A percentile compares a stretch with the other conserved stretches of the same genome.
These are phyloP conservation scores for Mycosphaerella arachidis DNA, from an alignment of 2,329 filamentous ascomycete genomes.

Conservation along the genomic window DNA sequence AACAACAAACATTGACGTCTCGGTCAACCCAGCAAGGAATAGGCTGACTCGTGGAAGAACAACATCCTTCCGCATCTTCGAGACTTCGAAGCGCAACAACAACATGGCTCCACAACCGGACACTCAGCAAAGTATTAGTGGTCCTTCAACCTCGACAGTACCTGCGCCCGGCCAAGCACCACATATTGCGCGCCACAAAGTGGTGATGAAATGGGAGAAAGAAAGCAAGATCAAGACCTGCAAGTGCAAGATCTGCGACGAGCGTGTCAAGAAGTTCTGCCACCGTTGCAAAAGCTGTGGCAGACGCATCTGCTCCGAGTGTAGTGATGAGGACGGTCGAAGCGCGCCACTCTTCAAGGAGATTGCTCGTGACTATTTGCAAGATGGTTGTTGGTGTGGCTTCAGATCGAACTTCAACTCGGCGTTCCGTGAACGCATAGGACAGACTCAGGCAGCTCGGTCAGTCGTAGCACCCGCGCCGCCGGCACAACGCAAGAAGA, in stretches of 20 bases:
- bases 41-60: background rate
- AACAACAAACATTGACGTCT: background rate
- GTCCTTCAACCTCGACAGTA: background rate
- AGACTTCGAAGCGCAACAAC: background rate
- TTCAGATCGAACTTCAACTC: constrained; percentile 6
- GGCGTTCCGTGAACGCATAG: constrained; percentile 1
- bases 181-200: background rate
- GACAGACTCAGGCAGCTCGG: background rate
- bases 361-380: constrained; percentile 11
- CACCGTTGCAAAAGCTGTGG: constrained; percentile 16
- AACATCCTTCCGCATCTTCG: background rate
- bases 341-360: constrained; percentile 4
- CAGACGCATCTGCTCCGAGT: constrained; percentile 19
- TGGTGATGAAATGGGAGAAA: background rate
- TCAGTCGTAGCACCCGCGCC: background rate
- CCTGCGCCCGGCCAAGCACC: background rate
- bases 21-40: background rate
- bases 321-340: constrained; percentile 9
- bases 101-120: background rate
- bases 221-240: constrained; percentile 16
- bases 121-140: background rate
- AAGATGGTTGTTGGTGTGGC: constrained; percentile 19
- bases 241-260: constrained; percentile 22
- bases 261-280: constrained; percentile 16
- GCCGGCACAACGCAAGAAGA: background rate